Conservation (phyloP, 768 basidiomycete genomes). For the Mycena sanguinolenta region DNA sequence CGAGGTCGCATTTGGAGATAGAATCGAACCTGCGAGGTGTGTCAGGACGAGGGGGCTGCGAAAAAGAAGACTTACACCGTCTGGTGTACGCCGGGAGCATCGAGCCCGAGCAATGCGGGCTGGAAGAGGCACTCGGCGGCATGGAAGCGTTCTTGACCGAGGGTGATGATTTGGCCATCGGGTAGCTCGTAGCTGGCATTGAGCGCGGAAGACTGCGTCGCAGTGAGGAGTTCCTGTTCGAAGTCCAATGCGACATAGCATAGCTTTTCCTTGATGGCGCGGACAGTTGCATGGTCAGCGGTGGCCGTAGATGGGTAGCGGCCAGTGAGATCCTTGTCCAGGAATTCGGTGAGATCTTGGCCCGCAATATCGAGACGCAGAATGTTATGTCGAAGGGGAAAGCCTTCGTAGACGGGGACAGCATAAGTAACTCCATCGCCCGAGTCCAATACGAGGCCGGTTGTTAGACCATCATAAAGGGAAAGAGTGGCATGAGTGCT, state of each 20-base stretch:
- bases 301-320: conserved; percentile 83
- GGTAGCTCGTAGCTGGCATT: conserved; percentile 39
- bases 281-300: conserved; percentile 79
- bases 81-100: conserved; percentile 59
- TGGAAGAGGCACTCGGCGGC: conserved; percentile 82
- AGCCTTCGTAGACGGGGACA: conserved; percentile 81
- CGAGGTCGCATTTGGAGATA: conserved; percentile 61
- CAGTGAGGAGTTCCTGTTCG: conserved; percentile 34
- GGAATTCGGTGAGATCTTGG: conserved; percentile 72
- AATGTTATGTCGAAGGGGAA: conserved; percentile 76
- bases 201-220: conserved; percentile 33
- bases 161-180: conserved; percentile 84
- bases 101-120: conserved; percentile 72
- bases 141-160: conserved; percentile 82
- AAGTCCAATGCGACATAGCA: conserved; percentile 38
- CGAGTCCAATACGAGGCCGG: conserved; percentile 81
- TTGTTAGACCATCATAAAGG: conserved; percentile 77
- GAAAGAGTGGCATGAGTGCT: conserved; percentile 78
- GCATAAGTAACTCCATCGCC: conserved; percentile 81
- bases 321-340: conserved; percentile 74
- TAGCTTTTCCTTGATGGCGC: conserved; percentile 83
- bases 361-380: conserved; percentile 75
- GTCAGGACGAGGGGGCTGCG: conserved; percentile 9
- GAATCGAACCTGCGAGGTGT: conserved; percentile 64
- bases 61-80: conserved; percentile 56